Evolutionary conservation across 1,139 yeast genomes (phyloP).

Genomic region (Magnusiomyces suaveolens): DNA sequence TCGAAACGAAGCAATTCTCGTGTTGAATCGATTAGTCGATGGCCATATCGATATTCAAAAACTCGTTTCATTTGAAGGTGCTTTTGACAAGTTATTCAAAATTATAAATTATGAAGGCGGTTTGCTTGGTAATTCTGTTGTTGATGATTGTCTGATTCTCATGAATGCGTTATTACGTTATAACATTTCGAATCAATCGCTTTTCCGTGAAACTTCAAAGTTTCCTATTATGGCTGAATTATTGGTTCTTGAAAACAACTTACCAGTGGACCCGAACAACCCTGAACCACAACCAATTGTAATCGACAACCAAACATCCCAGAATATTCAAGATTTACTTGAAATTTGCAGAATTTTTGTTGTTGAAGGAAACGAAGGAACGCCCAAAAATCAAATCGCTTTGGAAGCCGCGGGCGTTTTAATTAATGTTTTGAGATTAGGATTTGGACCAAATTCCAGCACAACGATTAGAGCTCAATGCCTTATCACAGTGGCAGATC

Average conservation of each 20-base stretch:
- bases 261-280: constrained; percentile 11
- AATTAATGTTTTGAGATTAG: constrained; percentile 54
- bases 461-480: constrained; percentile 56
- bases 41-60: constrained; percentile 84
- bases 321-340: constrained; percentile 54
- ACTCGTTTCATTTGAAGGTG: constrained; percentile 87
- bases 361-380: constrained; percentile 60
- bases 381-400: constrained; percentile 50
- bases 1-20: constrained; percentile 67
- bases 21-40: constrained; percentile 74
- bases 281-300: constrained; percentile 19
- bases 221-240: constrained; percentile 54
- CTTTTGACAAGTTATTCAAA: constrained; percentile 69
- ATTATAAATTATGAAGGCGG: constrained; percentile 87
- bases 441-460: constrained; percentile 54
- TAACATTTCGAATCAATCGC: constrained; percentile 84
- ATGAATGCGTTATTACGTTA: constrained; percentile 63
- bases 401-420: constrained; percentile 57
- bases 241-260: constrained; percentile 32
- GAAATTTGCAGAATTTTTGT: constrained; percentile 71
- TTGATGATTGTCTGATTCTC: constrained; percentile 77
- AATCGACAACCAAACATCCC: constrained; percentile 53
- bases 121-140: constrained; percentile 77
- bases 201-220: constrained; percentile 78
- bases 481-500: constrained; percentile 63